These are phyloP conservation scores for Phytopythium helicoides DNA, from an alignment of 352 stramenopile genomes.

Conservation along the genomic window DNA sequence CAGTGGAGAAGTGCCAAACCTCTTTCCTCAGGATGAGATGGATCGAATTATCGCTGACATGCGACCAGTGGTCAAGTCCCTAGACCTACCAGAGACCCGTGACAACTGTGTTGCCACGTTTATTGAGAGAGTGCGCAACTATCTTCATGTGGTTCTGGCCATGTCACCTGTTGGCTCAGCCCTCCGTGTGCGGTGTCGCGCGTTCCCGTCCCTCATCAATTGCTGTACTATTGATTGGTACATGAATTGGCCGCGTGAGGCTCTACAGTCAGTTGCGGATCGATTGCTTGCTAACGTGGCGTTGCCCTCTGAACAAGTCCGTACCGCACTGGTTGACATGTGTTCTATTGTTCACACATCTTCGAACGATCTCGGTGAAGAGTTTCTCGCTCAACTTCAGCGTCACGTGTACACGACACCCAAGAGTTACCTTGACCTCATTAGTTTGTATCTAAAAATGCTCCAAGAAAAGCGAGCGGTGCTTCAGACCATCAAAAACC, in stretches of 20 bases:
- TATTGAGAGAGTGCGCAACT: constrained; percentile 90
- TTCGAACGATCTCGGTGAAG: constrained; percentile 83
- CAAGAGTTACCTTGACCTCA: constrained; percentile 96
- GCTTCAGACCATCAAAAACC: constrained; percentile 80
- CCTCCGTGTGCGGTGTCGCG: constrained; percentile 89
- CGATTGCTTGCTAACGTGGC: constrained; percentile 82
- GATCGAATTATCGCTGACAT: constrained; percentile 93
- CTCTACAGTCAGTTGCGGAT: constrained; percentile 89
- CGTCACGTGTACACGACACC: constrained; percentile 95
- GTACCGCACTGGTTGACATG: constrained; percentile 84
- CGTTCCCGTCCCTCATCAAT: constrained; percentile 95
- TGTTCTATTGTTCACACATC: constrained; percentile 93
- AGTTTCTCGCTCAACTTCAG: constrained; percentile 89
- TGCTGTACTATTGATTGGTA: constrained; percentile 97
- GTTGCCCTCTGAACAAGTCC: constrained; percentile 71
- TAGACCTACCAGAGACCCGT: constrained; percentile 88
- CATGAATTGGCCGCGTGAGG: constrained; percentile 93
- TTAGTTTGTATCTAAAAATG: constrained; percentile 93
- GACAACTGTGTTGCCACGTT: constrained; percentile 92
- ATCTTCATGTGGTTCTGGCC: constrained; percentile 93
- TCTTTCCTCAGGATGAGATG: constrained; percentile 93
- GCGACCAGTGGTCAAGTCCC: constrained; percentile 82
- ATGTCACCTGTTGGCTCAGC: constrained; percentile 94
- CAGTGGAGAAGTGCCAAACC: constrained; percentile 94
- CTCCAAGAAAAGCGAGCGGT: constrained; percentile 83